Evolutionary conservation across 768 basidiomycete species (phyloP), one percentile per base, ranked within the genome.

Genomic region (Pleurotus salmoneostramineus): DNA sequence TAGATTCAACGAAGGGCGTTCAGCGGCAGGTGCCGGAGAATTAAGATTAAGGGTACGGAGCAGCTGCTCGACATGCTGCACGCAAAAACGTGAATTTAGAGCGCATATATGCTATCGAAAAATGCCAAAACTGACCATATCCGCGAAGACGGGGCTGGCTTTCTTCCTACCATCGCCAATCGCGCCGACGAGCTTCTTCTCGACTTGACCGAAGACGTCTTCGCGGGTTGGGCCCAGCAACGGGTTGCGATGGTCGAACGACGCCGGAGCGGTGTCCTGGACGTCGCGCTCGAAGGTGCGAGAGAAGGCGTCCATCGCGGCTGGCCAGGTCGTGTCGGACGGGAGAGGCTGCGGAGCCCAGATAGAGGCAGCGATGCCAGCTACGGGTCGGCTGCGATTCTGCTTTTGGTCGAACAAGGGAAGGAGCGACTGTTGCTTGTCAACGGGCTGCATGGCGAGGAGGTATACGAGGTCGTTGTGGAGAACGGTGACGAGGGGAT

Each of bases 281-380:
- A 61, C n/a, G 10, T 77, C 70, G 44, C 66, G 73, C 65, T 83
- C 83, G 6, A 76, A 73, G 21, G 75, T 77, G 36, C 81, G 79
- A 55, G 80, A 79, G 64, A 86, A 86, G 3, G 85, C 72, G 58
- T 87, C 85, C 36, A 88, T 71, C 37, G 86, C 75, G 59, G 77
- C 78, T 17, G 89, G 87, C 90, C 90, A 93, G 10, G 83, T 79
- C 4, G 76, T 66, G 15, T 86, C 86, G 12, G 81, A 78, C 4
- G 82, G 81, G 68, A 87, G 88, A 3, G 89, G 87, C 66, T 87
- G 88, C 6, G 90, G 90, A 0, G 91, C 91, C 90, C 90, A 93
- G 61, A 93, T 92, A 51, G 89, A 90, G 11, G 77, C 78, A 57
- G 74, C 64, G 48, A 77, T 74, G 5, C 77, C 76, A 40, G 73